phyloP scores from a whole-genome alignment of 2,329 filamentous ascomycete genomes.

The Penicillium italicum region DNA sequence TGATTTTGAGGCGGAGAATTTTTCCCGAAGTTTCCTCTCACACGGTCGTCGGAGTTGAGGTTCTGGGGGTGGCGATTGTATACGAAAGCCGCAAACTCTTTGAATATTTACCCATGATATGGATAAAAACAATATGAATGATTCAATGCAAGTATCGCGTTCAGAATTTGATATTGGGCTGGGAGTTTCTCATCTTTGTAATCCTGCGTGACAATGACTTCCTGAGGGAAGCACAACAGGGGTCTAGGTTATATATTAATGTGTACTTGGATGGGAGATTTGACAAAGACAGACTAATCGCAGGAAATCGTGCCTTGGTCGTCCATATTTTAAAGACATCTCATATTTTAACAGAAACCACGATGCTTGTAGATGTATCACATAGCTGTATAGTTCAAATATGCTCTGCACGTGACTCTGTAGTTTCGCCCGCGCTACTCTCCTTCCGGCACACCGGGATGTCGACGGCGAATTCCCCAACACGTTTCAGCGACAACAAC shows the following conservation, averaged over 20 bases:
- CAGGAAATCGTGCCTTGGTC: no score
- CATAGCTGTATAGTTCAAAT: not conserved
- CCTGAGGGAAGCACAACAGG: not conserved
- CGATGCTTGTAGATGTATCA: not conserved
- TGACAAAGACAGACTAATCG: not conserved
- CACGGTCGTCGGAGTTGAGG: not conserved
- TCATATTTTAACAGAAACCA: not conserved
- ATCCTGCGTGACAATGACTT: not conserved
- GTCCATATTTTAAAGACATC: not conserved
- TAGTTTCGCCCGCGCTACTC: conserved; percentile 8
- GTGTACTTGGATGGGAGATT: not conserved
- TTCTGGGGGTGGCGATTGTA: not conserved
- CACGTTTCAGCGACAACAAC: not conserved
- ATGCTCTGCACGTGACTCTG: not conserved
- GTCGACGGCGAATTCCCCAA: conserved; percentile 4
- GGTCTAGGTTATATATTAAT: not conserved
- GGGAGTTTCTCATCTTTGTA: not conserved
- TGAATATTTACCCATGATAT: not conserved
- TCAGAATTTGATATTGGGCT: not conserved
- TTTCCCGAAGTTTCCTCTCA: not conserved
- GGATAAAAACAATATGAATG: no score
- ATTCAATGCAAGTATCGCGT: not conserved
- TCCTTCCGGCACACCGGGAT: conserved; percentile 15
- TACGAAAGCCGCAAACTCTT: not conserved
- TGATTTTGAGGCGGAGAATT: not conserved